Evolutionary conservation across 306 rosid species (phyloP), one percentile per base, ranked within the genome.

Genomic region (Medicago lupulina): DNA sequence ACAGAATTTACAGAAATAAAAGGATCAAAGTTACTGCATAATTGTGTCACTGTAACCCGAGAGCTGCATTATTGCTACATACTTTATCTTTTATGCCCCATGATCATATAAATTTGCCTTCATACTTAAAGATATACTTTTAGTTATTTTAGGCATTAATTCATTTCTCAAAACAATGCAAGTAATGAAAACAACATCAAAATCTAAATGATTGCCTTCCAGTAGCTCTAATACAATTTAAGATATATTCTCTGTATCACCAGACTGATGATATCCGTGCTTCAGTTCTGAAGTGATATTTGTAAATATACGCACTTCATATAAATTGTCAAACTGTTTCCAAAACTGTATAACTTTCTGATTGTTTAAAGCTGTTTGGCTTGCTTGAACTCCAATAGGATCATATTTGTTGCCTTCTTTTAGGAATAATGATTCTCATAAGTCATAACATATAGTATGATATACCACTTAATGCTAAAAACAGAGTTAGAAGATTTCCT

Each of bases 401-500:
- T 64, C 58, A 16, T 51, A 51, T 51, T n/a, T 74, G 69, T 31
- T 60, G 67, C 43, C 16, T 15, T 28, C 19, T 28, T 28, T 60
- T 60, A 28, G 47, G 36, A 63, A 36, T 15, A 36, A 9, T 63
- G 23, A 55, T 54, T 74, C 41, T 54, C 31, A 39, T 12, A 41
- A 41, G 54, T 14, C 49, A 28, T 73, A 74, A 21, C 15, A 23
- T 58, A 61, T 31, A n/a, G n/a, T n/a, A n/a, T 15, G 76, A 41
- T 31, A 58, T 92, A 95, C 97, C 98, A 57, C 76, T 90, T 55
- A 95, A 70, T 9, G 76, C 93, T 74, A 95, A 79, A 83, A 92
- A 82, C 51, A 95, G 83, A 69, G 97, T 88, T 66, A 97, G 97
- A 71, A 97, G 98, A 77, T 95, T 95, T 82, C 92, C 98, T 85